A percentile compares a stretch with the other conserved stretches of the same genome.
phyloP scores from a whole-genome alignment of 192 early-diverging fungal species.

The Coemansia sp. region DNA sequence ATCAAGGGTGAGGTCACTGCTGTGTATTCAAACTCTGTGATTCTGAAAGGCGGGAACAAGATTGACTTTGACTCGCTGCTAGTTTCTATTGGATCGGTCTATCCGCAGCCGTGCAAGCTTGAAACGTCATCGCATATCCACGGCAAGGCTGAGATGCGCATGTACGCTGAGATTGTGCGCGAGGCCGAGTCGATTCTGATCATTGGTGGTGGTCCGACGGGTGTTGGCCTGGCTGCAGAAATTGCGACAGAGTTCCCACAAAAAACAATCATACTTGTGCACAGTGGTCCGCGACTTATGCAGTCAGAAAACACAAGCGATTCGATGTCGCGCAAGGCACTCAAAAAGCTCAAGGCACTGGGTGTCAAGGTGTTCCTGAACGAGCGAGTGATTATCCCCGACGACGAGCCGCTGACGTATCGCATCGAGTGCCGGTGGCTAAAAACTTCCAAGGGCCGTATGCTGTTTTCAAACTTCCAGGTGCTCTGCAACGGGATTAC shows the following conservation, averaged over 20 bases:
- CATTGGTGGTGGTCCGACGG: conserved; percentile 75
- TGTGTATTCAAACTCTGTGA: conserved; percentile 46
- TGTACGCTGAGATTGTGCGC: conserved; percentile 53
- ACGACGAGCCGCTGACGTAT: conserved; percentile 53
- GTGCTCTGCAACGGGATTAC: conserved; percentile 73
- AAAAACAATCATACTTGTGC: conserved; percentile 37
- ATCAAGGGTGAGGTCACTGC: conserved; percentile 46
- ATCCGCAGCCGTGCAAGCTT: conserved; percentile 51
- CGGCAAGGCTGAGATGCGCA: conserved; percentile 44
- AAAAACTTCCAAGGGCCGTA: conserved; percentile 47
- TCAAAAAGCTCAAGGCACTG: conserved; percentile 52
- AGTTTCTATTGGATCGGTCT: conserved; percentile 49
- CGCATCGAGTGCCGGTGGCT: conserved; percentile 42
- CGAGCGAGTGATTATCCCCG: conserved; percentile 62
- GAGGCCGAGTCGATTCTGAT: conserved; percentile 60
- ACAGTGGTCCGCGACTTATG: conserved; percentile 36
- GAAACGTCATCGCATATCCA: conserved; percentile 28
- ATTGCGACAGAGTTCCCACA: conserved; percentile 46
- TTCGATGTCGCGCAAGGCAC: conserved; percentile 55
- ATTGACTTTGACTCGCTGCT: conserved; percentile 50
- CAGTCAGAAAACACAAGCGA: conserved; percentile 37
- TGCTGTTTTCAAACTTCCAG: conserved; percentile 53
- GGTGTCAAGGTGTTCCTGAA: conserved; percentile 55
- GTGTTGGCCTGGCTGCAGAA: conserved; percentile 77
- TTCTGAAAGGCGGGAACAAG: conserved; percentile 47